These are phyloP conservation scores for Pyrenochaeta sp. DNA, from an alignment of 2,329 filamentous ascomycete genomes.

Conservation along the genomic window DNA sequence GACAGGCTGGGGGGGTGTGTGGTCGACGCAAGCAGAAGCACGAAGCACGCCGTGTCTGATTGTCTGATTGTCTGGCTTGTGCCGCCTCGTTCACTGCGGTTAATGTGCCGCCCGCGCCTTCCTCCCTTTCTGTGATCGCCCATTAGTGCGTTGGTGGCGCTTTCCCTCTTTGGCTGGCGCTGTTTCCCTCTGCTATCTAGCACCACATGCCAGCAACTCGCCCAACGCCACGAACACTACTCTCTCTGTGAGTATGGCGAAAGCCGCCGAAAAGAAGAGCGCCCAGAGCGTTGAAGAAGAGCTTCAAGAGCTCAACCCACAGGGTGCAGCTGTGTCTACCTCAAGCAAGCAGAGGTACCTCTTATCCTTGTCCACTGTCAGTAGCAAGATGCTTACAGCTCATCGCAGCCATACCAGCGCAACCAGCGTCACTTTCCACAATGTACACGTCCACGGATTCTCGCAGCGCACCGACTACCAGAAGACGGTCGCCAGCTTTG, in stretches of 20 bases:
- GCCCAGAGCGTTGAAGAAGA: conserved; percentile 1
- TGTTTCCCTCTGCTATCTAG: not conserved
- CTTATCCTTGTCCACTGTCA: not conserved
- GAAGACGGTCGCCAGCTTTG: conserved; percentile 2
- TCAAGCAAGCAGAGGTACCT: not conserved
- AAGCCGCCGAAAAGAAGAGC: not conserved
- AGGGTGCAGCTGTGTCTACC: not conserved
- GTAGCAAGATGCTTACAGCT: not conserved
- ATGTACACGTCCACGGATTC: not conserved
- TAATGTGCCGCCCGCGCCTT: not conserved
- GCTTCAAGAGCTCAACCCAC: conserved; percentile 1
- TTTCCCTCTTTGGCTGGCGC: not conserved
- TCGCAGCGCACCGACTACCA: conserved; percentile 1
- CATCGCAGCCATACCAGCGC: not conserved
- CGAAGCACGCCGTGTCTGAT: not conserved
- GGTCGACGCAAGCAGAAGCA: not conserved
- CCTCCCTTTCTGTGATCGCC: not conserved
- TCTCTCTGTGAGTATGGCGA: not conserved
- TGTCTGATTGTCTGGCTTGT: not conserved
- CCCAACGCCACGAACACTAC: not conserved
- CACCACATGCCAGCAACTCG: not conserved
- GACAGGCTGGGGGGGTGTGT: not conserved
- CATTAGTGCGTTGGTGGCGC: conserved; percentile 2
- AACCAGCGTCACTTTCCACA: not conserved
- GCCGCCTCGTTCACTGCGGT: not conserved